Conservation (phyloP, 805 yeast species). For the Pichia scutulata region DNA sequence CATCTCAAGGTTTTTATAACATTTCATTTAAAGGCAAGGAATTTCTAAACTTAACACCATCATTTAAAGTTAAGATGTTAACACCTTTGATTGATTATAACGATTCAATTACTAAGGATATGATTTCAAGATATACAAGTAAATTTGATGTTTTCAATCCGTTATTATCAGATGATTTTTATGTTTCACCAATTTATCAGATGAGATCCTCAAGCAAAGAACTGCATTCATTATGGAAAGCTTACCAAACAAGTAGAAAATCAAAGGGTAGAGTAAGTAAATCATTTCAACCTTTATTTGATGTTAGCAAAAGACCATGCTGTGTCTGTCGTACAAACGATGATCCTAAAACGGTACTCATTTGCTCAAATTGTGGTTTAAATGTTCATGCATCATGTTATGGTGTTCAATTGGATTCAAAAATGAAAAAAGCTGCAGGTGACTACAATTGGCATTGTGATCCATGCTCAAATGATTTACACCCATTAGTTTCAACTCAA, state of each 20-base stretch:
- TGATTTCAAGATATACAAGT: slow-evolving; percentile 20
- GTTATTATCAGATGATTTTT: slow-evolving; percentile 10
- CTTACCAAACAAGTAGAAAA: slow-evolving; percentile 13
- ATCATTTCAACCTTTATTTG: slow-evolving; percentile 16
- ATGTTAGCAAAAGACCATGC: slow-evolving; percentile 35
- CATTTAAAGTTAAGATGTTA: slow-evolving; percentile 2
- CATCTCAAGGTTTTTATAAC: not conserved
- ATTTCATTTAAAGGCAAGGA: slow-evolving; percentile 4
- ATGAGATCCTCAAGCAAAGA: slow-evolving; percentile 18
- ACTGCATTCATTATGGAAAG: slow-evolving; percentile 16
- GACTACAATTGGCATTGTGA: slow-evolving; percentile 69
- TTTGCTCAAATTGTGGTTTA: slow-evolving; percentile 61
- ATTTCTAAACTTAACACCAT: not conserved
- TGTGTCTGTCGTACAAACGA: slow-evolving; percentile 45
- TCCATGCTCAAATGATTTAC: slow-evolving; percentile 61
- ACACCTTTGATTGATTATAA: slow-evolving; percentile 4
- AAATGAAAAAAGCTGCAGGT: slow-evolving; percentile 8
- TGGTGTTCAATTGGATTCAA: slow-evolving; percentile 34
- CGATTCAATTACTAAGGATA: slow-evolving; percentile 5
- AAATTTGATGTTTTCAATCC: slow-evolving; percentile 21
- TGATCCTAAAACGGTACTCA: slow-evolving; percentile 33
- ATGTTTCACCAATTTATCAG: slow-evolving; percentile 15
- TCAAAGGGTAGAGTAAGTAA: slow-evolving; percentile 5
- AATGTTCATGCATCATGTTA: slow-evolving; percentile 66
- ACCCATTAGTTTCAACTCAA: slow-evolving; percentile 48